phyloP scores from a whole-genome alignment of 2,329 filamentous ascomycete species.

The Ophiosphaerella korrae region DNA sequence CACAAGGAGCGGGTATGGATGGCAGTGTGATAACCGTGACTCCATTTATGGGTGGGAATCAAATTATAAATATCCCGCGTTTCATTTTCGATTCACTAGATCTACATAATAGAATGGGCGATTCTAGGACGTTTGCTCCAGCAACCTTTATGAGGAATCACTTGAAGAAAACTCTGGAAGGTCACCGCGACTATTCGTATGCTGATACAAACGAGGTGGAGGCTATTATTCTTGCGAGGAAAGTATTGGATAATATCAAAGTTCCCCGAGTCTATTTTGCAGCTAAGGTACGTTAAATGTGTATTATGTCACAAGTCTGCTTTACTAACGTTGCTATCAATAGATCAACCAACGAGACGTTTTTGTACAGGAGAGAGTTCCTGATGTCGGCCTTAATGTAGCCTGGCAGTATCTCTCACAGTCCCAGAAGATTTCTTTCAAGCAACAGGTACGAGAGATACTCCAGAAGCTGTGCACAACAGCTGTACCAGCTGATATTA shows the following conservation, averaged over 20 bases:
- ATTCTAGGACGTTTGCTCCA: too few species aligned
- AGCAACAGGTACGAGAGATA: slow-evolving; percentile 44
- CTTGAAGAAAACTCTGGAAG: slow-evolving; percentile 5
- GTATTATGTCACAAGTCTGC: too few species aligned
- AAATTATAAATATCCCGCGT: too few species aligned
- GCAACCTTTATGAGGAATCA: neutral
- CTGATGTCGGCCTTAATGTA: slow-evolving; percentile 3
- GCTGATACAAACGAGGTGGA: slow-evolving; percentile 50
- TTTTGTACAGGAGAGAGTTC: slow-evolving; percentile 3
- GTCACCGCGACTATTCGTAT: slow-evolving; percentile 39
- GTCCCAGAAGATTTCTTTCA: slow-evolving; percentile 42
- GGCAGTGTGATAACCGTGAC: too few species aligned
- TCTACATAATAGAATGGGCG: too few species aligned
- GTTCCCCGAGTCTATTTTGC: slow-evolving; percentile 29
- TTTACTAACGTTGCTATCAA: neutral
- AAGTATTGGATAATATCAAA: slow-evolving; percentile 24
- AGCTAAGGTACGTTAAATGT: too few species aligned
- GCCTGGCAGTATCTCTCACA: slow-evolving; percentile 4
- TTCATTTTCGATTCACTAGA: too few species aligned
- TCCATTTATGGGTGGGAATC: too few species aligned
- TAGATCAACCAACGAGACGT: slow-evolving; percentile 1
- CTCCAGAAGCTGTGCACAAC: slow-evolving; percentile 35
- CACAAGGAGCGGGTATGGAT: too few species aligned
- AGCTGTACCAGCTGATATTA: slow-evolving; percentile 1
- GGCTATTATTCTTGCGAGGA: slow-evolving; percentile 42